Percentiles rank a stretch among this genome's conserved stretches.
Conservation (phyloP, 345 rosid species). For the Gynandropsis gynandra region DNA sequence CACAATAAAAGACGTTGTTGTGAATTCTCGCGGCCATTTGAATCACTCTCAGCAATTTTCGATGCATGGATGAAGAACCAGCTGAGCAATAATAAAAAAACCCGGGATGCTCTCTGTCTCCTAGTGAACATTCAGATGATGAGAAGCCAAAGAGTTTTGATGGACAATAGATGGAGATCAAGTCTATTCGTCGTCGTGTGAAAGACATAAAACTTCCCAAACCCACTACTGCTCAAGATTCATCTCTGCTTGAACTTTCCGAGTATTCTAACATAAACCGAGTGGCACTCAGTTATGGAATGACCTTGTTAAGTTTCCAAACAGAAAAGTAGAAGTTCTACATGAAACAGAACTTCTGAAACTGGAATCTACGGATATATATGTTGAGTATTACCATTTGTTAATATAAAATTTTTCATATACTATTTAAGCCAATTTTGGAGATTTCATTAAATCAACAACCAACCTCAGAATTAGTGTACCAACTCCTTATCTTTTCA, state of each 20-base stretch:
- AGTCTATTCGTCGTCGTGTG: constrained; percentile 22
- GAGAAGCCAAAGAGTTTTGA: constrained; percentile 23
- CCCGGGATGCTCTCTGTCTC: constrained; percentile 21
- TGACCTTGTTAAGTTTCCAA: constrained; percentile 22
- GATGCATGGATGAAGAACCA: constrained; percentile 18
- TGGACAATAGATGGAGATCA: constrained; percentile 14
- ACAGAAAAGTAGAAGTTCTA: constrained; percentile 26
- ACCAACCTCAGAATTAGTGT: no score
- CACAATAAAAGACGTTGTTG: constrained; percentile 16
- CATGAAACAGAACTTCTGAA: constrained; percentile 37
- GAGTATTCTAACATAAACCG: constrained; percentile 30
- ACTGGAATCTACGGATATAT: constrained; percentile 24
- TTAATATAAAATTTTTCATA: no score
- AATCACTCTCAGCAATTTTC: constrained; percentile 9
- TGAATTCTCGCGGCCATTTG: constrained; percentile 12
- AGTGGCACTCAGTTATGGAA: constrained; percentile 28
- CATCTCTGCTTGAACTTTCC: constrained; percentile 26
- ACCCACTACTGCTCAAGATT: constrained; percentile 12
- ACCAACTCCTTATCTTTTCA: no score
- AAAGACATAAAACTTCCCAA: constrained; percentile 12
- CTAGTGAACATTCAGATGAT: constrained; percentile 25
- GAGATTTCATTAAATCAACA: no score
- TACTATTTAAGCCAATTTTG: no score
- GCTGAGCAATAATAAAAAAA: constrained; percentile 18
- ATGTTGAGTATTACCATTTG: no score